These are phyloP conservation scores for Pilobolus umbonatus DNA, from an alignment of 192 early-diverging fungal genomes.

Conservation along the genomic window DNA sequence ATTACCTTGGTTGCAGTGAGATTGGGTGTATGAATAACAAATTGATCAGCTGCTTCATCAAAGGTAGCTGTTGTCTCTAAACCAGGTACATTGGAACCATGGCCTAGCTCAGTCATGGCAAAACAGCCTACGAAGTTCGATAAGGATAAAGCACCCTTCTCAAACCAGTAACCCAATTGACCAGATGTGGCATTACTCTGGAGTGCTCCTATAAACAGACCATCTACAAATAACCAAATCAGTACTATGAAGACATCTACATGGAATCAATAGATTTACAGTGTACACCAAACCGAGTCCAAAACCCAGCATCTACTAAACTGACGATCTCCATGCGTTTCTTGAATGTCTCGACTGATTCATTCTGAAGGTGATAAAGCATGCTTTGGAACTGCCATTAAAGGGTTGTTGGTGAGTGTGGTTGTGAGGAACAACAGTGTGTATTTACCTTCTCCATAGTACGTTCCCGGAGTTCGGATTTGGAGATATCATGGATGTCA, in stretches of 20 bases:
- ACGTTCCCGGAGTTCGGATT: constrained; percentile 73
- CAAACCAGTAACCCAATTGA: constrained; percentile 84
- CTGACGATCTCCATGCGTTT: constrained; percentile 76
- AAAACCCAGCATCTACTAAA: constrained; percentile 82
- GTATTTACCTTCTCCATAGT: constrained; percentile 75
- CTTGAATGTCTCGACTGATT: constrained; percentile 66
- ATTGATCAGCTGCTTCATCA: constrained; percentile 77
- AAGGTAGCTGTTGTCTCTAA: constrained; percentile 91
- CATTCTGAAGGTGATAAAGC: constrained; percentile 66
- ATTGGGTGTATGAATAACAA: constrained; percentile 77
- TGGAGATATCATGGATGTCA: constrained; percentile 73
- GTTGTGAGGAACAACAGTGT: neutral
- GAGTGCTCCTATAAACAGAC: constrained; percentile 87
- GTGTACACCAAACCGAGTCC: constrained; percentile 91
- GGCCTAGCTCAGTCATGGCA: constrained; percentile 88
- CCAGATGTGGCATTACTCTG: constrained; percentile 80
- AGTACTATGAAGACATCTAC: constrained; percentile 2
- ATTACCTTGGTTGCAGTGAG: constrained; percentile 71
- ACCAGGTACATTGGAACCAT: constrained; percentile 86
- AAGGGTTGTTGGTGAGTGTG: neutral
- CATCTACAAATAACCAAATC: constrained; percentile 29
- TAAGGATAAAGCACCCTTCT: constrained; percentile 78
- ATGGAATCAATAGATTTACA: constrained; percentile 30
- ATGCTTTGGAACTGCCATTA: constrained; percentile 56
- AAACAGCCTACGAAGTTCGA: constrained; percentile 87